These are phyloP conservation scores for Beauveria caledonica DNA, from an alignment of 2,329 filamentous ascomycete genomes.

Conservation along the genomic window DNA sequence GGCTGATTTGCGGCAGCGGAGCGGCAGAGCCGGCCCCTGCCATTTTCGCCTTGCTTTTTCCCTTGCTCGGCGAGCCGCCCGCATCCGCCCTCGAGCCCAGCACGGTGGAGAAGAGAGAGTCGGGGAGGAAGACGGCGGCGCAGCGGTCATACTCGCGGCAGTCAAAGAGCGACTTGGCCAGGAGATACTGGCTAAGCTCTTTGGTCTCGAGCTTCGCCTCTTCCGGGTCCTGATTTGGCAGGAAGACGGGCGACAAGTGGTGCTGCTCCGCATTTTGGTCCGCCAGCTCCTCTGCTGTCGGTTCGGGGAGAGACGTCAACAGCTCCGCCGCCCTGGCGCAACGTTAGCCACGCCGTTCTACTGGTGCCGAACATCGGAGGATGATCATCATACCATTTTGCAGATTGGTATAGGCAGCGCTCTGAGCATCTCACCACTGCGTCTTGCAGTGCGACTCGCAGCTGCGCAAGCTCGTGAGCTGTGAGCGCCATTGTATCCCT, in stretches of 20 bases:
- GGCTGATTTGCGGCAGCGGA: slow-evolving; percentile 57
- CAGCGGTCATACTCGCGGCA: slow-evolving; percentile 93
- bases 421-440: slow-evolving; percentile 89
- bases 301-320: slow-evolving; percentile 68
- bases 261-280: slow-evolving; percentile 21
- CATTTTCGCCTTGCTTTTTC: slow-evolving; percentile 38
- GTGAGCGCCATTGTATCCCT: slow-evolving; percentile 41
- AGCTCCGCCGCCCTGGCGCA: slow-evolving; percentile 79
- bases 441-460: slow-evolving; percentile 70
- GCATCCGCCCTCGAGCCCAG: slow-evolving; percentile 40
- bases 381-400: slow-evolving; percentile 69
- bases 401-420: slow-evolving; percentile 87
- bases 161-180: slow-evolving; percentile 92
- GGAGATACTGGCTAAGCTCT: slow-evolving; percentile 75
- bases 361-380: neutral
- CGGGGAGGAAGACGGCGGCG: slow-evolving; percentile 79
- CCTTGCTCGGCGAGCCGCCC: slow-evolving; percentile 49
- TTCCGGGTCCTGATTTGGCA: slow-evolving; percentile 55
- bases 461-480: slow-evolving; percentile 49
- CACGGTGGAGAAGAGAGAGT: slow-evolving; percentile 63
- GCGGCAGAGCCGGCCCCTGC: slow-evolving; percentile 17
- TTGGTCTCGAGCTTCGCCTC: slow-evolving; percentile 70
- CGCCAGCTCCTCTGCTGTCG: slow-evolving; percentile 46
- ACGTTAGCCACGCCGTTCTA: neutral
- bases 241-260: slow-evolving; percentile 39